Conservation (phyloP, 345 rosid genomes). For the Microcos paniculata region DNA sequence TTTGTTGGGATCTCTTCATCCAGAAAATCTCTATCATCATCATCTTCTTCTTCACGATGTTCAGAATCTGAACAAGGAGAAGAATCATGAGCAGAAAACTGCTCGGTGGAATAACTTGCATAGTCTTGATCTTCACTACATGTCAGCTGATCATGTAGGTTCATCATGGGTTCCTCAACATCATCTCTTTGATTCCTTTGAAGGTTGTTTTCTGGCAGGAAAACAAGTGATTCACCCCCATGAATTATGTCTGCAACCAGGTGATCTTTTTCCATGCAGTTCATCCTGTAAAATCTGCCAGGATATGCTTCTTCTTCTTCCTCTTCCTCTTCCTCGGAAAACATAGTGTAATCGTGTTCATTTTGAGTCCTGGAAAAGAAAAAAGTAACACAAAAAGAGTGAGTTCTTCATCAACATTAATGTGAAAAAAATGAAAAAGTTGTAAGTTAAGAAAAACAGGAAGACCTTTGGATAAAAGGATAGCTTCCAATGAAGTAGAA, state of each 20-base stretch:
- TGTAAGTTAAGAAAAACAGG: background rate
- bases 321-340: conserved; percentile 52
- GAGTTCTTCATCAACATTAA: background rate
- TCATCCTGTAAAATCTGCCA: conserved; percentile 18
- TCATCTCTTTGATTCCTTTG: background rate
- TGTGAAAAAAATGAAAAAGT: background rate
- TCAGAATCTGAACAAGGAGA: conserved; percentile 51
- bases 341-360: conserved; percentile 49
- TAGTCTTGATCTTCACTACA: conserved; percentile 29
- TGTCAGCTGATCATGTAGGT: conserved; percentile 16
- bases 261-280: conserved; percentile 34
- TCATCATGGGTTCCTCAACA: conserved; percentile 20
- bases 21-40: conserved; percentile 18
- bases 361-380: conserved; percentile 47
- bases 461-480: conserved; percentile 64
- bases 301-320: conserved; percentile 58
- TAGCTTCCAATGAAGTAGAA: conserved; percentile 65
- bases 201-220: conserved; percentile 26
- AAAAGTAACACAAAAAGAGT: background rate
- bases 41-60: conserved; percentile 24
- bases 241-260: conserved; percentile 65
- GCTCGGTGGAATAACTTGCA: conserved; percentile 33
- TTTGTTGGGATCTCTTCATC: conserved; percentile 29
- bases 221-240: conserved; percentile 58
- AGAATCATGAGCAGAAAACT: conserved; percentile 43